Base-by-base conservation (phyloP, 2,329 filamentous ascomycete genomes). In the Leptographium lundbergii region DNA sequence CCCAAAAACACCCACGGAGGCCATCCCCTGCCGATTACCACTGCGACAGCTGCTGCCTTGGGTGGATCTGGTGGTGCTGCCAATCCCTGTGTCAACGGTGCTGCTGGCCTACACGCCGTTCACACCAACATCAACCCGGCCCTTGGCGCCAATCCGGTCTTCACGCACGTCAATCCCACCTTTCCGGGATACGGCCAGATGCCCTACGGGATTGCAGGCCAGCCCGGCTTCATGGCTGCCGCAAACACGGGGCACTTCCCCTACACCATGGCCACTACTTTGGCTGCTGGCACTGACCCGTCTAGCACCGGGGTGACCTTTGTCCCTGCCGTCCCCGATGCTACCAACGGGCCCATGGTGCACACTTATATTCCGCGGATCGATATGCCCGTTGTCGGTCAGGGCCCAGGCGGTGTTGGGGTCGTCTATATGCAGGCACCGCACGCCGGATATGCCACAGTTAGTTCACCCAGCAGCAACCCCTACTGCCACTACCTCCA, bases 271-370 rank as follows among this genome's bases (percentile, higher is more conserved):
- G 55, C 27, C 42, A 57, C 27, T 9, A 11, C 27, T n/a, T 7
- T 57, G 51, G 55, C 57, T 45, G 62, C 58, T 17, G 55, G 55
- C 10, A 27, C 58, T 2, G 61, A 64, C n/a, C 51, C 63, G 0
- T 56, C 59, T 7, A n/a, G 57, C 34, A 66, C 66, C 54, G 77
- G 77, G 58, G 67, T 78, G 56, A 76, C 80, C 67, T 84, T 79
- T 65, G 78, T 84, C 65, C 82, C 81, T 1, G 81, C 78, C 32
- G 79, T 81, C 19, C 79, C 80, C 4, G 79, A 82, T 63, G 82
- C 80, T 19, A 78, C 77, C 51, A 74, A 76, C 66, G 82, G 81
- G 4, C 76, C 79, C 2, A 78, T 79, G 60, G 66, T 74, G 32
- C 80, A 85, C 63, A 74, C 75, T 24, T 84, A 82, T 64, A 70